phyloP scores from a whole-genome alignment of 176 grass and related monocot species.

The Oryza australiensis region DNA sequence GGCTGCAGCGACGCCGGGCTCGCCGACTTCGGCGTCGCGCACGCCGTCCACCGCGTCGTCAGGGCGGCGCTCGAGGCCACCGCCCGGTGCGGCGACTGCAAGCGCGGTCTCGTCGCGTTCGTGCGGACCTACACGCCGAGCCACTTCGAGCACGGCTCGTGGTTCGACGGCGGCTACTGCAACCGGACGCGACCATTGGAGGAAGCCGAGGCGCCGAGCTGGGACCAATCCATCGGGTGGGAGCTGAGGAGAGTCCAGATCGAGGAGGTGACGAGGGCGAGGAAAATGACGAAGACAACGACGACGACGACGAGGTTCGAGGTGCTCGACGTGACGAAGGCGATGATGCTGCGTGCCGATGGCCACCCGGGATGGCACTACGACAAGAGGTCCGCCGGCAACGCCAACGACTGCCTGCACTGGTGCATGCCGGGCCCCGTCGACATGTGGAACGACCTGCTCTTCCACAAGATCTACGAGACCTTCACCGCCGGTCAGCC shows the following conservation, averaged over 20 bases:
- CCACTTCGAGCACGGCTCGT: slow-evolving; percentile 70
- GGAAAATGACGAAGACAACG: neutral
- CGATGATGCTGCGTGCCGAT: slow-evolving; percentile 91
- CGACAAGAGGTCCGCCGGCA: slow-evolving; percentile 49
- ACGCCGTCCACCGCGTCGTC: slow-evolving; percentile 41
- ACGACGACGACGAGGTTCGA: slow-evolving; percentile 32
- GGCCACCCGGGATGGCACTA: slow-evolving; percentile 69
- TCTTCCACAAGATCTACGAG: slow-evolving; percentile 29
- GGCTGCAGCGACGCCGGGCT: slow-evolving; percentile 35
- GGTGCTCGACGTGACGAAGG: slow-evolving; percentile 75
- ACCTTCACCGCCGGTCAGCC: slow-evolving; percentile 25
- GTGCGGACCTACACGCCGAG: slow-evolving; percentile 57
- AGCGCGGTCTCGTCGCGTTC: slow-evolving; percentile 33
- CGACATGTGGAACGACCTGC: slow-evolving; percentile 75
- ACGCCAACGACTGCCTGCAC: slow-evolving; percentile 75
- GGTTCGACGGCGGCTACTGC: slow-evolving; percentile 68
- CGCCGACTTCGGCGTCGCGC: slow-evolving; percentile 15
- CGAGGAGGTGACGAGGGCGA: slow-evolving; percentile 51
- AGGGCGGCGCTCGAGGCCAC: slow-evolving; percentile 48
- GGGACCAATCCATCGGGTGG: slow-evolving; percentile 34
- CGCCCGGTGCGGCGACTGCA: slow-evolving; percentile 35
- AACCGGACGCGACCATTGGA: slow-evolving; percentile 49
- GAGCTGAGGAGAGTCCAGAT: slow-evolving; percentile 55
- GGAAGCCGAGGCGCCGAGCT: slow-evolving; percentile 16
- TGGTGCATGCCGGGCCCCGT: slow-evolving; percentile 78